Evolutionary conservation across 768 basidiomycete genomes (phyloP).

Genomic region (Vararia minispora): DNA sequence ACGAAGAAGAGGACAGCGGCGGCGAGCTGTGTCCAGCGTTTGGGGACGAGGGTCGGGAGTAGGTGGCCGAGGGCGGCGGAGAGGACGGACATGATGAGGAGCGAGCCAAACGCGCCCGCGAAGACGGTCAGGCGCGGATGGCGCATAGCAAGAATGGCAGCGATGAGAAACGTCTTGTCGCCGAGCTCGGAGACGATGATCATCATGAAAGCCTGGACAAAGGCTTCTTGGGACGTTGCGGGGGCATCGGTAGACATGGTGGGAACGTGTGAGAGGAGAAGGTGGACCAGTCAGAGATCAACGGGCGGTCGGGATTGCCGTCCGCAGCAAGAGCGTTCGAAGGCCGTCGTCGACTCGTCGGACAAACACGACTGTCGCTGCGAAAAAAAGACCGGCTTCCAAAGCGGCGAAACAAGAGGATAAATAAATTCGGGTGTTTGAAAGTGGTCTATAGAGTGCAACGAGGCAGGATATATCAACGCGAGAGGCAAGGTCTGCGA

Average conservation of each 20-base stretch:
- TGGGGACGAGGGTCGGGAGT: constrained; percentile 75
- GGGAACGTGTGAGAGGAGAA: no score
- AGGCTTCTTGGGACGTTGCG: constrained; percentile 27
- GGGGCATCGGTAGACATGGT: constrained; percentile 5
- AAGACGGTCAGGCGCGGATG: constrained; percentile 84
- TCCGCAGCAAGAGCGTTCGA: no score
- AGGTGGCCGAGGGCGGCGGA: constrained; percentile 91
- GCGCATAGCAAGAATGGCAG: constrained; percentile 88
- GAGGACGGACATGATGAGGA: constrained; percentile 88
- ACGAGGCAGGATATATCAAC: no score
- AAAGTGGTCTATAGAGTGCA: no score
- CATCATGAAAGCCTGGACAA: constrained; percentile 76
- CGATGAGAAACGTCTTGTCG: constrained; percentile 87
- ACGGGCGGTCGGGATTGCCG: no score
- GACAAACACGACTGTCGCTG: no score
- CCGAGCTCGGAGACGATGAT: constrained; percentile 92
- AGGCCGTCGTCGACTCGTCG: no score
- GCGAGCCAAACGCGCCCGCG: constrained; percentile 76
- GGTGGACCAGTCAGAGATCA: no score
- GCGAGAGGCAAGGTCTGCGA: no score
- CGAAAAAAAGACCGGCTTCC: no score
- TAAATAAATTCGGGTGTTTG: no score
- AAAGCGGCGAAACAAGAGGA: no score
- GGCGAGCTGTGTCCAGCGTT: constrained; percentile 34
- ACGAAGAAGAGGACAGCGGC: constrained; percentile 80